Evolutionary conservation across 345 rosid species (phyloP), one percentile per base, ranked within the genome.

Genomic region (Triadica sebifera): DNA sequence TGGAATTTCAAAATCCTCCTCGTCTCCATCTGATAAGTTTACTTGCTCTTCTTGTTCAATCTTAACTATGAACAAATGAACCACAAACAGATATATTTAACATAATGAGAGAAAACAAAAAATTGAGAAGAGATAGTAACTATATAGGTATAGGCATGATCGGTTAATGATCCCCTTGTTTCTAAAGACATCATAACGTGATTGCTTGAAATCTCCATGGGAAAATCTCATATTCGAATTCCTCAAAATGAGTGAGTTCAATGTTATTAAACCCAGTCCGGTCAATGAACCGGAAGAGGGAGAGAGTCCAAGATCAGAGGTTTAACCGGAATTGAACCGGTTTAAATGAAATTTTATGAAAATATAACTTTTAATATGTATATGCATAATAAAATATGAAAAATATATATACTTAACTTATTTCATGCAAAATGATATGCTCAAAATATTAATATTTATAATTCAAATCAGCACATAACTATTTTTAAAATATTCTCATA

Each of bases 11-110:
- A 84, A 83, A 38, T 83, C 87, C 38, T 88, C 93, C 11, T 91
- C 97, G 75, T 95, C 99, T 61, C 94, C 97, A 58, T 95, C 99
- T 10, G 97, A 90, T 79, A 95, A 84, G 67, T 93, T 93, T 84
- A 93, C 80, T 86, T 85, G 73, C 88, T 87, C 84, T 90, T 89
- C 84, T 88, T 95, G 47, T 79, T 81, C 53, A 78, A 47, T 82
- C 88, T 91, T 85, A 89, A 22, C 98, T 92, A 15, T 12, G 43
- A 51, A 16, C n/a, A 53, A 69, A 43, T 3, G 24, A 66, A 12
- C 38, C 37, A 19, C 12, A 4, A n/a, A 78, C 38, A 66, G 29
- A 75, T 47, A 63, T 37, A 34, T 2, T 29, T 38, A 8, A 19
- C 57, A 1, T 8, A 9, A 22, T 53, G 20, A 68, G 56, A 69